Conservation (phyloP, 495 filamentous ascomycete genomes). For the Articulospora tetracladia region DNA sequence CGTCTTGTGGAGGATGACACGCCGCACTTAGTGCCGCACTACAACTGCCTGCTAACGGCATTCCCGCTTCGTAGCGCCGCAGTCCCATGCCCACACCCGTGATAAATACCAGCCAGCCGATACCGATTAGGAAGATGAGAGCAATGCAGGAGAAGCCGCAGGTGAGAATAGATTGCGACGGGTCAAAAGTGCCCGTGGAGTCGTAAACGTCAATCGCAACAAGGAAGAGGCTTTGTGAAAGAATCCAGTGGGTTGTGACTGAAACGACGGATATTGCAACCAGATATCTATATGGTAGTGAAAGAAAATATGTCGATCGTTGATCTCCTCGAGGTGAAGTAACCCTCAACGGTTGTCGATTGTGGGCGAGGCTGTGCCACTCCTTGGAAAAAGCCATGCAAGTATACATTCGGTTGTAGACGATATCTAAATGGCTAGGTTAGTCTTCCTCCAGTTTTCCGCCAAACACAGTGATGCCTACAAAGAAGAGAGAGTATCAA, state of each 20-base stretch:
- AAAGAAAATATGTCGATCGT: conserved; percentile 40
- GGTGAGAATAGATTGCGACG: conserved; percentile 15
- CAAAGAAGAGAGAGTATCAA: conserved; percentile 36
- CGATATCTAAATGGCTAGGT: conserved; percentile 25
- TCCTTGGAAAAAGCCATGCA: conserved; percentile 29
- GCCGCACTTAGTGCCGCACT: conserved; percentile 46
- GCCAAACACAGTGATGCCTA: not conserved
- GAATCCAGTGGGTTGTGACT: conserved; percentile 22
- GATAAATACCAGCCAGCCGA: conserved; percentile 28
- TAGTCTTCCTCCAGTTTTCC: not conserved
- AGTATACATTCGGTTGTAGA: conserved; percentile 36
- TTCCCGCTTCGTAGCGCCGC: conserved; percentile 27
- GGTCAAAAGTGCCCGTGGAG: conserved; percentile 8
- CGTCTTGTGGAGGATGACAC: conserved; percentile 33
- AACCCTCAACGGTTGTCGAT: conserved; percentile 39
- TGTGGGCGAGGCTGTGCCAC: conserved; percentile 23
- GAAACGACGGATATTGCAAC: conserved; percentile 32
- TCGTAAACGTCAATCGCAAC: conserved; percentile 20
- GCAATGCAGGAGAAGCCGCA: conserved; percentile 25
- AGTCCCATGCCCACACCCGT: conserved; percentile 19
- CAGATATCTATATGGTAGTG: conserved; percentile 40
- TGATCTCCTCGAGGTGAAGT: conserved; percentile 37
- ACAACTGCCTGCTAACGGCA: conserved; percentile 39
- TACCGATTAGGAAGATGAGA: conserved; percentile 28
- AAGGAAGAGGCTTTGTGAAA: conserved; percentile 27